Evolutionary conservation across 306 rosid genomes (phyloP).

Genomic region (Datisca glomerata): DNA sequence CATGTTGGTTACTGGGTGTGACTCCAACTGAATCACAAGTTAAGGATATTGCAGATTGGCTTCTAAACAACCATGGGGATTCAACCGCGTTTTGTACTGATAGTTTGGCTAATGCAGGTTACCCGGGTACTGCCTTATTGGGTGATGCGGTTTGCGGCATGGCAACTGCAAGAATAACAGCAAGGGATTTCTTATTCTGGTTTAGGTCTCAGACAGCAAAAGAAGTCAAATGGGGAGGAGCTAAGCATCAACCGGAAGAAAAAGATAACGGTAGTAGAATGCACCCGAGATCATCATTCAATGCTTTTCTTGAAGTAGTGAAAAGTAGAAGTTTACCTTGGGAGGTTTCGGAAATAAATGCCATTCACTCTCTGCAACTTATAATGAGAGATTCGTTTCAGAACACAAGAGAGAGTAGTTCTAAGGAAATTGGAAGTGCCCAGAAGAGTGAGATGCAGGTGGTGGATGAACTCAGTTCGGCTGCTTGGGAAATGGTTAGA

Average conservation of each 20-base stretch:
- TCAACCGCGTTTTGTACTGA: slow-evolving; percentile 74
- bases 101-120: slow-evolving; percentile 66
- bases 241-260: slow-evolving; percentile 68
- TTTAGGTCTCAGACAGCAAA: slow-evolving; percentile 62
- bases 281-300: slow-evolving; percentile 74
- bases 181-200: slow-evolving; percentile 76
- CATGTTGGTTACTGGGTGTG: slow-evolving; percentile 56
- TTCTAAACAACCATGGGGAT: slow-evolving; percentile 42
- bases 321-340: slow-evolving; percentile 71
- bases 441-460: slow-evolving; percentile 19
- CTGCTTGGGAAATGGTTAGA: slow-evolving; percentile 74
- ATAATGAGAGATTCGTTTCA: slow-evolving; percentile 56
- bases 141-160: slow-evolving; percentile 75
- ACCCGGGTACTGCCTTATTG: slow-evolving; percentile 54
- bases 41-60: slow-evolving; percentile 63
- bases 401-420: slow-evolving; percentile 21
- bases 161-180: slow-evolving; percentile 49
- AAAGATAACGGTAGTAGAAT: slow-evolving; percentile 56
- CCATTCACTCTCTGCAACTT: slow-evolving; percentile 68
- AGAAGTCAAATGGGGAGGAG: slow-evolving; percentile 80
- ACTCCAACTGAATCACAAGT: slow-evolving; percentile 76
- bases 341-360: slow-evolving; percentile 70
- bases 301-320: slow-evolving; percentile 61
- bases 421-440: slow-evolving; percentile 14
- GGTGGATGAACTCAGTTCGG: slow-evolving; percentile 57